Base-by-base conservation (phyloP, 768 basidiomycete genomes). In the Lactarius sp. region DNA sequence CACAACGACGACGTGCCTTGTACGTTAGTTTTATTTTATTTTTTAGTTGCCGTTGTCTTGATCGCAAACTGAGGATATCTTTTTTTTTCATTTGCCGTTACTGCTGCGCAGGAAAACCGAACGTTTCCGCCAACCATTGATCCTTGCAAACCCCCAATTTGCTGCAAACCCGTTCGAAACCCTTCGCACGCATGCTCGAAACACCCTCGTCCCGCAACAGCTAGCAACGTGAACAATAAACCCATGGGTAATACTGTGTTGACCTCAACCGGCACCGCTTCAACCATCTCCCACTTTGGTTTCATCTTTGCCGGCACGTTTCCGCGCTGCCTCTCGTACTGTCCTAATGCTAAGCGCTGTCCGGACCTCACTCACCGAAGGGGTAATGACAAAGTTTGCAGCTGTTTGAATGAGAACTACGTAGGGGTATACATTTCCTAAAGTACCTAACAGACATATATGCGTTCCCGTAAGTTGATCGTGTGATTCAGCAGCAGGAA, bases 111-210 rank as follows among this genome's bases (percentile, higher is more conserved):
- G 91, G 20, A 77, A 86, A 72, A 66, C 80, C 66, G 90, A 93
- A 71, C 82, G 79, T 58, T 75, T 88, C 33, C 79, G 90, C 63
- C 85, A 87, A 62, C 89, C 88, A 10, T 75, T 86, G 66, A 85
- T 92, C 46, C 77, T 88, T 36, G 78, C 83, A 22, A 86, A 85
- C 69, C 79, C 86, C 6, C 80, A 83, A 44, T 92, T 85, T 70
- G 73, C 82, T 10, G 74, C 80, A 37, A 87, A 86, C 69, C 91
- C 91, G 1, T 92, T 92, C 71, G 77, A 85, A 69, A 86, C 88
- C 1, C 88, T 92, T 68, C 85, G 89, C 6, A 86, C 81, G 4
- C 91, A 93, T 72, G 88, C 86, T 2, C 80, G 86, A 72, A 92
- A 92, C 70, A 90, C 91, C 0, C 77, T 92, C 12, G 65, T 90